Conservation (phyloP, 352 stramenopile genomes). For the Phytophthora macrochlamydospora region DNA sequence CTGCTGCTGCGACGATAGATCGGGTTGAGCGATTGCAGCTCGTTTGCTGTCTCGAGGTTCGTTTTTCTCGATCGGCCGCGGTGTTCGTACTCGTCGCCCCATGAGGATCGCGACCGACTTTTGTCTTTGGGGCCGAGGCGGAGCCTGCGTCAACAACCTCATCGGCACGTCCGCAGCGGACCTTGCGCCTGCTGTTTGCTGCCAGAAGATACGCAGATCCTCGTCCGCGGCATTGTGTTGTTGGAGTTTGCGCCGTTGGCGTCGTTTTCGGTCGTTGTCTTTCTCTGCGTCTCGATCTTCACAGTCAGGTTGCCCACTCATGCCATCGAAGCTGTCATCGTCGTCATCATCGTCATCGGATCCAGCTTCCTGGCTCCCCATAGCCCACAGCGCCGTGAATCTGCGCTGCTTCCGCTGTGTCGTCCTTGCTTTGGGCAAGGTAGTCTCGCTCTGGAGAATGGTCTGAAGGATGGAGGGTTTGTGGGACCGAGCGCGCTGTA, state of each 20-base stretch:
- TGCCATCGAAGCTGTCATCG: conserved; percentile 3
- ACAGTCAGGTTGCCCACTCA: conserved; percentile 3
- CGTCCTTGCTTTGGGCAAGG: conserved; percentile 1
- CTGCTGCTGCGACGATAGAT: conserved; percentile 2
- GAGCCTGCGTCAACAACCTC: conserved; percentile 17
- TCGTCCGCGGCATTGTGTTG: conserved; percentile 8
- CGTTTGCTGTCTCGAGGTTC: conserved; percentile 8
- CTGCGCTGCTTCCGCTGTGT: conserved; percentile 48
- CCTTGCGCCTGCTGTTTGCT: conserved; percentile 44
- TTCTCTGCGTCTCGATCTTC: conserved; percentile 1
- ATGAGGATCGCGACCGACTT: conserved; percentile 20
- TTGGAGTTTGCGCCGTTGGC: conserved; percentile 32
- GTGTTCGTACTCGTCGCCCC: conserved; percentile 10
- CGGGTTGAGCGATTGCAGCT: neutral
- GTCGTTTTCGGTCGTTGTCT: conserved; percentile 19
- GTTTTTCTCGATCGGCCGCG: conserved; percentile 3
- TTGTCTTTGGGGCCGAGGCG: conserved; percentile 11
- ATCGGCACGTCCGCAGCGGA: conserved; percentile 46
- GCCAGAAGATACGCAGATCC: conserved; percentile 47
- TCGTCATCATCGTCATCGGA: conserved; percentile 13
- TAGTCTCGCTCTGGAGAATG: conserved; percentile 10
- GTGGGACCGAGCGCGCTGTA: conserved; percentile 9
- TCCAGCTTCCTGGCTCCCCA: conserved; percentile 12
- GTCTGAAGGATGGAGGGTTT: conserved; percentile 24
- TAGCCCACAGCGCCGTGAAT: conserved; percentile 35